Conservation (phyloP, 2,329 filamentous ascomycete species). For the Neonectria punicea region DNA sequence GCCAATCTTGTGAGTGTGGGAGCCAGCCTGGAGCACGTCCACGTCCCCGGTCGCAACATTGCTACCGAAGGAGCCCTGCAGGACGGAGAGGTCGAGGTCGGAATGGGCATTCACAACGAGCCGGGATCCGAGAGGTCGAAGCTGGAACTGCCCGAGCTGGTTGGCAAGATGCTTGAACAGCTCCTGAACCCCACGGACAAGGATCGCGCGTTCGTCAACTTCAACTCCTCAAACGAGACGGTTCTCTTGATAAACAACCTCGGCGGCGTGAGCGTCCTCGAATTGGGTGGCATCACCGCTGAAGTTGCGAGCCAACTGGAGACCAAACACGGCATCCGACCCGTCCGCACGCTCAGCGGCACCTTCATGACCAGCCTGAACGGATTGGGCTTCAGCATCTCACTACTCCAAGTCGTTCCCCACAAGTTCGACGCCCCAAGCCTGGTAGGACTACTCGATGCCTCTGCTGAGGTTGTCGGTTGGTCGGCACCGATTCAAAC, state of each 20-base stretch:
- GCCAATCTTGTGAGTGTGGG: slow-evolving; percentile 87
- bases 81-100: slow-evolving; percentile 69
- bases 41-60: slow-evolving; percentile 81
- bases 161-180: slow-evolving; percentile 74
- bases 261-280: slow-evolving; percentile 77
- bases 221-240: slow-evolving; percentile 70
- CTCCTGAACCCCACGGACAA: slow-evolving; percentile 73
- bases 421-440: slow-evolving; percentile 68
- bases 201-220: slow-evolving; percentile 75
- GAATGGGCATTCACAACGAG: slow-evolving; percentile 85
- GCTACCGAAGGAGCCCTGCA: slow-evolving; percentile 68
- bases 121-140: slow-evolving; percentile 64
- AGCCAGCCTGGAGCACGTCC: slow-evolving; percentile 88
- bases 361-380: slow-evolving; percentile 85
- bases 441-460: slow-evolving; percentile 77
- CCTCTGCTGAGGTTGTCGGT: slow-evolving; percentile 74
- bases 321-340: slow-evolving; percentile 66
- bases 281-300: slow-evolving; percentile 76
- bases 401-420: slow-evolving; percentile 71
- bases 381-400: slow-evolving; percentile 79
- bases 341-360: slow-evolving; percentile 72
- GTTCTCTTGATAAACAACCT: slow-evolving; percentile 81
- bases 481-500: slow-evolving; percentile 74
- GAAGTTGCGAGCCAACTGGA: slow-evolving; percentile 74
- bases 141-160: slow-evolving; percentile 63